Percentiles rank a stretch among this genome's conserved stretches.
Conservation (phyloP, 352 stramenopile genomes). For the Pythium sp. region DNA sequence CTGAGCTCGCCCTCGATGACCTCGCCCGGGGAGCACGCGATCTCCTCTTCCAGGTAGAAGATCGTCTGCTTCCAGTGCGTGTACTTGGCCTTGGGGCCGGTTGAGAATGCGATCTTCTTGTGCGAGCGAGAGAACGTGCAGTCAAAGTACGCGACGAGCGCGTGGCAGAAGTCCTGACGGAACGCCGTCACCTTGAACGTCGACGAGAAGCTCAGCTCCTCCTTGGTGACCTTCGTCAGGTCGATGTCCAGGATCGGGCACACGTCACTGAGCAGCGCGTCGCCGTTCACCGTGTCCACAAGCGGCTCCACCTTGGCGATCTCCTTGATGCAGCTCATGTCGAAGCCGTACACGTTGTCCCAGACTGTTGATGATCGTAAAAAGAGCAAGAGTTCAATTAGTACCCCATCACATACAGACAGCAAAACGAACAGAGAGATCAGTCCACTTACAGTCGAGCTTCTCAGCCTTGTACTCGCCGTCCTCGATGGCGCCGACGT, state of each 20-base stretch:
- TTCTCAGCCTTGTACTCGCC: conserved; percentile 93
- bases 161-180: conserved; percentile 96
- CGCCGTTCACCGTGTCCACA: conserved; percentile 95
- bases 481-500: conserved; percentile 96
- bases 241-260: conserved; percentile 93
- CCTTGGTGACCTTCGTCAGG: conserved; percentile 89
- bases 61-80: conserved; percentile 99
- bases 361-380: conserved; percentile 60
- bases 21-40: conserved; percentile 85
- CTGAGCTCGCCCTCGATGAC: conserved; percentile 87
- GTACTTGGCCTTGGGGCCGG: conserved; percentile 90
- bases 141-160: conserved; percentile 98
- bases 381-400: conserved; percentile 11
- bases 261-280: conserved; percentile 89
- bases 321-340: conserved; percentile 98
- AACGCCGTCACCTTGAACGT: conserved; percentile 89
- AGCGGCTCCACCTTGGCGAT: conserved; percentile 96
- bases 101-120: conserved; percentile 96
- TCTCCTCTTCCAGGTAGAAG: conserved; percentile 92
- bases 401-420: conserved; percentile 1
- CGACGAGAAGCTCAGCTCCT: conserved; percentile 93
- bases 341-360: conserved; percentile 99
- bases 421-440: conserved; percentile 2
- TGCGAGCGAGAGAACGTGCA: conserved; percentile 95
- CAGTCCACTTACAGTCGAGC: conserved; percentile 73